Percentiles rank a stretch among this genome's conserved stretches.
Conservation (phyloP, 148 eudicot genomes). For the Pharnaceum exiguum region DNA sequence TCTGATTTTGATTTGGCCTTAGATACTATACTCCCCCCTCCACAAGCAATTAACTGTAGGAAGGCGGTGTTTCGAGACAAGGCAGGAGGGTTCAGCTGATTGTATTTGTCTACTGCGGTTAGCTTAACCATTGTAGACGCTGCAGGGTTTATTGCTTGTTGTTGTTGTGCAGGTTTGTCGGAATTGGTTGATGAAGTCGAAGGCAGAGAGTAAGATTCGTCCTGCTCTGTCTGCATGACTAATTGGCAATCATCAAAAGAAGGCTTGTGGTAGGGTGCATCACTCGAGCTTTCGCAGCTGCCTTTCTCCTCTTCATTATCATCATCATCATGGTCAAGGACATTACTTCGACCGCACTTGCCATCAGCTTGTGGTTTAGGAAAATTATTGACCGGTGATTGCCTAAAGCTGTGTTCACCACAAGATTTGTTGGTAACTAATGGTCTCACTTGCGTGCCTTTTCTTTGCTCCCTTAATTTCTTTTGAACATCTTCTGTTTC, state of each 20-base stretch:
- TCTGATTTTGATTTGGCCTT: constrained; percentile 1
- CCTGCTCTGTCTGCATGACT: constrained; percentile 13
- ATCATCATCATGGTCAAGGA: background rate
- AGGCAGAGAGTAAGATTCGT: constrained; percentile 25
- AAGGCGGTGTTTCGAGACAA: constrained; percentile 31
- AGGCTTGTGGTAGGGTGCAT: constrained; percentile 11
- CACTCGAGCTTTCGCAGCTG: constrained; percentile 28
- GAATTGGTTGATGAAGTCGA: constrained; percentile 30
- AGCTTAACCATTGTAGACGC: background rate
- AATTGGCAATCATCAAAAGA: background rate
- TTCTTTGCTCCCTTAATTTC: constrained; percentile 10
- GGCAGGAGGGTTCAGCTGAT: background rate
- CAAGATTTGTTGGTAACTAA: constrained; percentile 3
- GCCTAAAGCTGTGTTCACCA: constrained; percentile 9
- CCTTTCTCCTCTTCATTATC: constrained; percentile 18
- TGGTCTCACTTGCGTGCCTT: background rate
- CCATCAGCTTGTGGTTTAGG: background rate
- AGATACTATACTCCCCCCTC: constrained; percentile 22
- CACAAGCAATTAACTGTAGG: constrained; percentile 75
- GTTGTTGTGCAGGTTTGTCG: constrained; percentile 10
- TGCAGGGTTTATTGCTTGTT: background rate
- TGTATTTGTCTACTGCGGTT: background rate
- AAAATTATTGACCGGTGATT: background rate
- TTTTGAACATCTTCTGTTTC: constrained; percentile 8
- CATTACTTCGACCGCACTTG: background rate